Evolutionary conservation across 306 rosid genomes (phyloP), one percentile per base, ranked within the genome.

Genomic region (Potentilla sterilis): DNA sequence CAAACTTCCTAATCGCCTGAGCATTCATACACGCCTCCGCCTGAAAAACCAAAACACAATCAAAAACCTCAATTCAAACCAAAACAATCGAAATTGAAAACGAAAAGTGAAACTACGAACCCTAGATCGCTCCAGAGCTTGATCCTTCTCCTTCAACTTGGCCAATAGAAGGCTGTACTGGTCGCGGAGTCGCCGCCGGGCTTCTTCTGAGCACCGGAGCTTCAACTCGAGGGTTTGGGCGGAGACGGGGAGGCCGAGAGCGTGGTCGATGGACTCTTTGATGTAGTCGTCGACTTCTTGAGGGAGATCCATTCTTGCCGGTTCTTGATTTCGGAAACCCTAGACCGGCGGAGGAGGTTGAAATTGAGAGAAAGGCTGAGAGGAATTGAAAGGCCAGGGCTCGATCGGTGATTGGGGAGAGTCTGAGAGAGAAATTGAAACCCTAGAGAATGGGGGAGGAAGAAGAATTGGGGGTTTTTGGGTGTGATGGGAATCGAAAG

Each of bases 1-100:
- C 87, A 62, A 95, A 95, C 67, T 95, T 95, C 84, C 86, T 92
- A 86, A 95, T 67, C 8, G 97, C 97, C 77, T 83, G 92, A 0
- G 96, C 96, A 59, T 88, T 95, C 96, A 95, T 86, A 10, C 65
- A 49, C 37, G 93, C 81, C 75, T 95, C 99, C 69, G 86, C 81
- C 99, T 95, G 63, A 40, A 44, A 52, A 44, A 52, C 55, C 67
- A 44, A 58, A 64, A 14, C 14, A 59, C 19, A 61, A 69, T 24
- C 2, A 49, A 48, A 5, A 67, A 34, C 7, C 48, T 11, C 6
- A 6, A 32, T n/a, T 16, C 67, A 63, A 69, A 5, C 2, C 72
- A 13, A 48, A 7, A 58, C 41, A 62, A 2, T 2, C 11, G 22
- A 7, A n/a, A 38, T 47, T 1, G 34, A 0, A 59, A 1, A 28